Evolutionary conservation across 108 stramenopile genomes (phyloP), one percentile per base, ranked within the genome.

Genomic region (Skeletonema potamos): DNA sequence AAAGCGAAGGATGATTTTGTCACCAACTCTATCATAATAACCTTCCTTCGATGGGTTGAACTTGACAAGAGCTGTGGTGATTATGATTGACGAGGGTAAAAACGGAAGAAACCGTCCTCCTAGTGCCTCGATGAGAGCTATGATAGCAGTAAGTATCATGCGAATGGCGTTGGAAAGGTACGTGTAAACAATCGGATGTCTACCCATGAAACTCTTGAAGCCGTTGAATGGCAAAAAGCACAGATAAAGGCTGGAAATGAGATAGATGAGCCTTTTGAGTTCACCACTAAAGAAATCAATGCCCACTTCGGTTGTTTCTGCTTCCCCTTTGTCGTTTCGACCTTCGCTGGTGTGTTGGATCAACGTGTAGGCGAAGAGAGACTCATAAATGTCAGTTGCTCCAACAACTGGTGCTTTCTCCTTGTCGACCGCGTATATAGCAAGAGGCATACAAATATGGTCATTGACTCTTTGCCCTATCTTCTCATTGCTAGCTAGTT

Each of bases 371-470:
- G 27, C 57, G 33, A 74, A 74, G 22, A 74, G 27, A 32, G 73
- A 48, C n/a, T 58, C 66, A 57, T 74, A 74, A 48, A 32, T 68
- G 18, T 74, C 66, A 24, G 39, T 68, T 9, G 66, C 56, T n/a
- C 62, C 62, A 32, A 70, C 26, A 32, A 32, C 30, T 32, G 30
- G 6, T 5, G 18, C 15, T 22, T 20, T 27, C 2, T 70, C 61
- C 62, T 77, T 64, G 20, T 33, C 15, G n/a, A 64, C 62, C 11
- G 70, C 4, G 43, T 77, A 70, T 29, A 77, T 44, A 24, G 54
- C 76, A 6, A 77, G 76, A 27, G 76, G 76, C 76, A 77, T 71
- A 27, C 54, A 66, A 10, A 77, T 62, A 48, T 77, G 76, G 27
- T 77, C 76, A 41, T 70, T 70, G 30, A 77, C 76, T 51, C 36